A percentile compares a stretch with the other conserved stretches of the same genome.
These are phyloP conservation scores for Moesziomyces globuligerus DNA, from an alignment of 1,284 basidiomycete genomes.

Conservation along the genomic window DNA sequence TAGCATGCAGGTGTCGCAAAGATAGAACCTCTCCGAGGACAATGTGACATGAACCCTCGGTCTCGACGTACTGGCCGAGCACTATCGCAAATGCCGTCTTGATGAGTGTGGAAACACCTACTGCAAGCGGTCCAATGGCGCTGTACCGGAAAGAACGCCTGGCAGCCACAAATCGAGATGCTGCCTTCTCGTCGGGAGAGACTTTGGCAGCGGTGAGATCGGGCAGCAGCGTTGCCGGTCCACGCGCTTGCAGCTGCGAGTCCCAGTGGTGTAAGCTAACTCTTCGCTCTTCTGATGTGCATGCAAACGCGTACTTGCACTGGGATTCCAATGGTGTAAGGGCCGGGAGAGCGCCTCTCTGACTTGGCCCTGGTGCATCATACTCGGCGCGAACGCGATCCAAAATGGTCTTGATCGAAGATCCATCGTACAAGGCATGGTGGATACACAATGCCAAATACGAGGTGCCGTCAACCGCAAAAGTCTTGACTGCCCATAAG, in stretches of 20 bases:
- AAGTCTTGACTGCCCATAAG: conserved; percentile 4
- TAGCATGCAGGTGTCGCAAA: conserved; percentile 6
- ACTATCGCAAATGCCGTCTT: conserved; percentile 16
- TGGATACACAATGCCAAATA: conserved; percentile 16
- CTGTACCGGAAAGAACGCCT: neutral
- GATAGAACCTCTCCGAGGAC: conserved; percentile 15
- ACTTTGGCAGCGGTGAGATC: conserved; percentile 9
- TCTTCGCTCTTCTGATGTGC: conserved; percentile 2
- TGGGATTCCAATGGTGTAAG: conserved; percentile 1
- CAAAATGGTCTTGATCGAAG: conserved; percentile 11
- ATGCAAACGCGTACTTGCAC: conserved; percentile 3
- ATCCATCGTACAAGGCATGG: conserved; percentile 19
- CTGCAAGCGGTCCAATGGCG: neutral
- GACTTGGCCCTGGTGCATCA: neutral
- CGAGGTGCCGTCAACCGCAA: neutral
- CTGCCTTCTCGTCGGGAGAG: neutral
- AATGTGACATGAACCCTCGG: conserved; percentile 6
- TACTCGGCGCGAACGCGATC: conserved; percentile 13
- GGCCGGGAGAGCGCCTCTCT: neutral
- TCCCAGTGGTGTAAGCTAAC: conserved; percentile 8
- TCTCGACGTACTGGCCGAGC: conserved; percentile 11
- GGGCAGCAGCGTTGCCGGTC: conserved; percentile 9
- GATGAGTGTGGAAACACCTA: conserved; percentile 8
- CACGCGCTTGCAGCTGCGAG: conserved; percentile 3
- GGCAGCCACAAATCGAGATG: neutral